Evolutionary conservation across 2,329 filamentous ascomycete species (phyloP).

Genomic region (Xylariaceae sp.): DNA sequence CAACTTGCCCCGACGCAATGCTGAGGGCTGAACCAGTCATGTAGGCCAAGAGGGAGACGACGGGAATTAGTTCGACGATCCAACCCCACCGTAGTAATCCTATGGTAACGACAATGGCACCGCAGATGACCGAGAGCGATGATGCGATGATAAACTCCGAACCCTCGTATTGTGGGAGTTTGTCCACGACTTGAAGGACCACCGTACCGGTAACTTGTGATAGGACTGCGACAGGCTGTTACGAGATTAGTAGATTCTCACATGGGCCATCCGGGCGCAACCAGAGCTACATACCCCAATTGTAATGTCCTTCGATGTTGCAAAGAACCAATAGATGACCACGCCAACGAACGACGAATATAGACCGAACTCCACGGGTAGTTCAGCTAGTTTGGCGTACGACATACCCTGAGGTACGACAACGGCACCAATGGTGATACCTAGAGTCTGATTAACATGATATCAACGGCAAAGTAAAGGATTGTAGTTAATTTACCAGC

Average conservation of each 20-base stretch:
- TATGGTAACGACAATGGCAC: slow-evolving; percentile 72
- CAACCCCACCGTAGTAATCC: slow-evolving; percentile 80
- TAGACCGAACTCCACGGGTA: slow-evolving; percentile 80
- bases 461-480: slow-evolving; percentile 16
- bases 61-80: slow-evolving; percentile 89
- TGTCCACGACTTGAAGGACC: slow-evolving; percentile 59
- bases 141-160: slow-evolving; percentile 69
- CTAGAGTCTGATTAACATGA: slow-evolving; percentile 25
- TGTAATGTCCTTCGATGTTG: slow-evolving; percentile 97
- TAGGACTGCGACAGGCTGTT: slow-evolving; percentile 87
- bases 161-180: slow-evolving; percentile 49
- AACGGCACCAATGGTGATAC: slow-evolving; percentile 57
- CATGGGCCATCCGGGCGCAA: neutral
- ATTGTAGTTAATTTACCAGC: slow-evolving; percentile 58
- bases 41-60: slow-evolving; percentile 87
- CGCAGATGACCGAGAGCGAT: slow-evolving; percentile 73
- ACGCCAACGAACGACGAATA: slow-evolving; percentile 98
- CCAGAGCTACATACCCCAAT: slow-evolving; percentile 67
- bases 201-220: slow-evolving; percentile 87
- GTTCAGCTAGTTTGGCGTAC: slow-evolving; percentile 78
- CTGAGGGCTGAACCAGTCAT: slow-evolving; percentile 95
- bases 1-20: slow-evolving; percentile 81
- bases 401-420: slow-evolving; percentile 98
- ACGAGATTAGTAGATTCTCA: slow-evolving; percentile 14
- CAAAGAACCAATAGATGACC: slow-evolving; percentile 94